A percentile compares a stretch with the other conserved stretches of the same genome.
Conservation (phyloP, 345 rosid genomes). For the Erucastrum elatum region DNA sequence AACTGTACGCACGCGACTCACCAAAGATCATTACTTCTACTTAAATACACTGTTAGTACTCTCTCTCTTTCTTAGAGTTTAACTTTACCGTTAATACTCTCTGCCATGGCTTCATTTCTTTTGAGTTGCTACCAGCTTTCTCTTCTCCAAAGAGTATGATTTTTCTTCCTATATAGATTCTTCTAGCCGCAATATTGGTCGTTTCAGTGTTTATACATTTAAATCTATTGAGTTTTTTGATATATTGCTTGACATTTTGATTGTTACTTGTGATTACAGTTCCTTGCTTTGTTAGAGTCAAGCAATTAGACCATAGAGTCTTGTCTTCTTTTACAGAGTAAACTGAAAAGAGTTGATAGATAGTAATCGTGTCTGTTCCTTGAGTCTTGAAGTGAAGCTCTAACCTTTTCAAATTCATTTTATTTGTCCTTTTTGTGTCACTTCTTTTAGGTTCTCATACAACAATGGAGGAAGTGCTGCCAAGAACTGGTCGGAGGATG, state of each 20-base stretch:
- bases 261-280: neutral
- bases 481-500: neutral
- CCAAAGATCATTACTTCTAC: slow-evolving; percentile 34
- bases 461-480: neutral
- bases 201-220: no score
- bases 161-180: no score
- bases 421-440: no score
- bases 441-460: neutral
- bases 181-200: slow-evolving; percentile 3
- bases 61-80: slow-evolving; percentile 29
- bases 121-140: neutral
- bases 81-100: neutral
- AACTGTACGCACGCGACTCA: slow-evolving; percentile 31
- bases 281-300: neutral
- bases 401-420: neutral
- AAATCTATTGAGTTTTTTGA: no score
- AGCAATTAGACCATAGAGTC: neutral
- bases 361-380: neutral
- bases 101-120: slow-evolving; percentile 18
- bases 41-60: slow-evolving; percentile 24
- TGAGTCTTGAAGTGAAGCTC: neutral
- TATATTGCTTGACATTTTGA: no score
- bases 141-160: slow-evolving; percentile 18
- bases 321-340: neutral
- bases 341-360: neutral